Evolutionary conservation across 2,329 filamentous ascomycete genomes (phyloP).

Genomic region (Talaromyces funiculosus): DNA sequence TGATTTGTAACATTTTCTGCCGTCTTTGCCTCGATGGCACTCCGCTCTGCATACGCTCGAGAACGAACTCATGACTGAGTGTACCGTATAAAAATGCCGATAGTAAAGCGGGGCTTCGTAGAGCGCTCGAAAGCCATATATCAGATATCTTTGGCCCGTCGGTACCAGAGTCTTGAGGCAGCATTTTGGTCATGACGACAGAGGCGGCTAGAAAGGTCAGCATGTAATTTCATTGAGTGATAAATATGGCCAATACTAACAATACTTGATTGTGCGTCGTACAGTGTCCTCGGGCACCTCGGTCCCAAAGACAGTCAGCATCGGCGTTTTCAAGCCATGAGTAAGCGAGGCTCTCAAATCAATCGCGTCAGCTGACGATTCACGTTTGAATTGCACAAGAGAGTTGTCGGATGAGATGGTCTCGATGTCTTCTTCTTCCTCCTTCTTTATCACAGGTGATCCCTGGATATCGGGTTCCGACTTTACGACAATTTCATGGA

Average conservation of each 20-base stretch:
- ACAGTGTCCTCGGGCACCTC: conserved; percentile 11
- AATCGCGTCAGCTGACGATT: background rate
- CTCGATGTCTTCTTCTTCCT: background rate
- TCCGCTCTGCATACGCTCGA: conserved; percentile 12
- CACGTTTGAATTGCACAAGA: background rate
- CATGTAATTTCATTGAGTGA: background rate
- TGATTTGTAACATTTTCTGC: conserved; percentile 14
- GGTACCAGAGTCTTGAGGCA: background rate
- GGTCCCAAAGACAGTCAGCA: conserved; percentile 11
- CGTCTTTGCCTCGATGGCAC: conserved; percentile 10
- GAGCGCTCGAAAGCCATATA: conserved; percentile 11
- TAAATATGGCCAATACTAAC: background rate
- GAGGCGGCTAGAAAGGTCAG: conserved; percentile 8
- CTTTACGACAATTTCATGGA: background rate
- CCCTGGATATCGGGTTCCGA: background rate
- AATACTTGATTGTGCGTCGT: conserved; percentile 13
- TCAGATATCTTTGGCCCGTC: conserved; percentile 7
- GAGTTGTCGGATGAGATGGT: background rate
- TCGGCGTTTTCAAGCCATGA: conserved; percentile 10
- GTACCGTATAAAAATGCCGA: conserved; percentile 15
- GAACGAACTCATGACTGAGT: conserved; percentile 14
- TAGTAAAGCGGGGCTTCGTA: conserved; percentile 12
- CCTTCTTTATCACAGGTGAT: background rate
- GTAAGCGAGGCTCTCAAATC: conserved; percentile 1
- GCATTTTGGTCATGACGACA: conserved; percentile 14